Evolutionary conservation across 2,329 filamentous ascomycete species (phyloP).

Genomic region (Biscogniauxia mediterranea): DNA sequence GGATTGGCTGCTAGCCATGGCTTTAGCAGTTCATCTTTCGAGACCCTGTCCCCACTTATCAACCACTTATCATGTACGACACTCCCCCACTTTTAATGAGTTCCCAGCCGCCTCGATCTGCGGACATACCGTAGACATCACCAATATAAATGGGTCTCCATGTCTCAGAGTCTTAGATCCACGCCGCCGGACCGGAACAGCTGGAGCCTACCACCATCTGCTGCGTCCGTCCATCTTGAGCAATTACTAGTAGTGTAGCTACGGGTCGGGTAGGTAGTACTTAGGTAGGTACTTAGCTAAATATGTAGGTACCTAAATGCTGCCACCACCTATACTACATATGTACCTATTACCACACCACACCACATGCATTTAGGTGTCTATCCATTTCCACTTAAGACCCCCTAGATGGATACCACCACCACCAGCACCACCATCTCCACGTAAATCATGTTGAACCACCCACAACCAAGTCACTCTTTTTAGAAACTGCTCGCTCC

Average conservation of each 20-base stretch:
- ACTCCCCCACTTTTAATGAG: background rate
- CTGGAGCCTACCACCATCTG: background rate
- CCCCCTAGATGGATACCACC: background rate
- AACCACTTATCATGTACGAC: background rate
- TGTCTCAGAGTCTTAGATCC: background rate
- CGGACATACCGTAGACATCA: too few relatives aligned
- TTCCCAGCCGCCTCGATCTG: background rate
- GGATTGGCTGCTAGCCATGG: background rate
- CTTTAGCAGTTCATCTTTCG: constrained; percentile 6
- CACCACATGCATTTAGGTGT: background rate
- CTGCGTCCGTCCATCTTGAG: background rate
- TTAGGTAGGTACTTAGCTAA: too few relatives aligned
- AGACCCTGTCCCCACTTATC: background rate
- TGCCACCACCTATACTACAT: too few relatives aligned
- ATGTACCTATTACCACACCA: too few relatives aligned
- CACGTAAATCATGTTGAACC: background rate
- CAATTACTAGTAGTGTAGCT: too few relatives aligned
- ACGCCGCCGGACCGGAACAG: background rate
- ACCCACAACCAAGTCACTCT: background rate
- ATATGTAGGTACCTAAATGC: too few relatives aligned
- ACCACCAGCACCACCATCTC: background rate
- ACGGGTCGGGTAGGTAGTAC: too few relatives aligned
- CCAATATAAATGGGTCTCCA: too few relatives aligned
- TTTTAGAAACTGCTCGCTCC: background rate
- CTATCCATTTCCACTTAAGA: background rate